Evolutionary conservation across 495 filamentous ascomycete species (phyloP).

Genomic region (Neurospora tetrasperma): DNA sequence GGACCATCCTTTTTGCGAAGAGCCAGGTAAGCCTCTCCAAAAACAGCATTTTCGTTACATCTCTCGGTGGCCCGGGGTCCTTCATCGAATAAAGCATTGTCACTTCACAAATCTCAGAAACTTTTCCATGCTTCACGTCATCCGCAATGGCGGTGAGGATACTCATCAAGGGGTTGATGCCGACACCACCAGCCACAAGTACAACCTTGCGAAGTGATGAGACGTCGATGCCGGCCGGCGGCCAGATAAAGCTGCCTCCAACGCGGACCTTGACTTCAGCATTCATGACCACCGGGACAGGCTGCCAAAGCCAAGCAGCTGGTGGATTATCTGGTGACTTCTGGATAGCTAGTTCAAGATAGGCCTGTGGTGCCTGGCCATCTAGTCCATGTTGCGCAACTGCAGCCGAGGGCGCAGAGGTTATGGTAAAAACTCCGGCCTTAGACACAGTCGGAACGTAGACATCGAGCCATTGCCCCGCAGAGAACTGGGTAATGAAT

Average conservation of each 20-base stretch:
- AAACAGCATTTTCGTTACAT: constrained; percentile 29
- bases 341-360: constrained; percentile 24
- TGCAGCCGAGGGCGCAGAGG: constrained; percentile 51
- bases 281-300: constrained; percentile 41
- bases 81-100: constrained; percentile 32
- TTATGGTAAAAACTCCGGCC: constrained; percentile 80
- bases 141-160: constrained; percentile 33
- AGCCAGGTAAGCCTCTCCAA: constrained; percentile 29
- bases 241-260: constrained; percentile 73
- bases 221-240: constrained; percentile 38
- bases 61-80: constrained; percentile 17
- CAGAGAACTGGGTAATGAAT: constrained; percentile 47
- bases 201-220: constrained; percentile 45
- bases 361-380: constrained; percentile 23
- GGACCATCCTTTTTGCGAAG: constrained; percentile 20
- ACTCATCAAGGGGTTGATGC: constrained; percentile 58
- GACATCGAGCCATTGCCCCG: constrained; percentile 90
- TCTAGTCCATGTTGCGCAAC: constrained; percentile 42
- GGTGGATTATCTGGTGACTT: constrained; percentile 24
- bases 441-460: constrained; percentile 54
- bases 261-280: constrained; percentile 54
- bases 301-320: constrained; percentile 66
- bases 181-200: constrained; percentile 74
- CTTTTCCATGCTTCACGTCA: not conserved
- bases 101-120: not conserved